Evolutionary conservation across 2,329 filamentous ascomycete genomes (phyloP).

Genomic region (Aspergillaceae sp.): DNA sequence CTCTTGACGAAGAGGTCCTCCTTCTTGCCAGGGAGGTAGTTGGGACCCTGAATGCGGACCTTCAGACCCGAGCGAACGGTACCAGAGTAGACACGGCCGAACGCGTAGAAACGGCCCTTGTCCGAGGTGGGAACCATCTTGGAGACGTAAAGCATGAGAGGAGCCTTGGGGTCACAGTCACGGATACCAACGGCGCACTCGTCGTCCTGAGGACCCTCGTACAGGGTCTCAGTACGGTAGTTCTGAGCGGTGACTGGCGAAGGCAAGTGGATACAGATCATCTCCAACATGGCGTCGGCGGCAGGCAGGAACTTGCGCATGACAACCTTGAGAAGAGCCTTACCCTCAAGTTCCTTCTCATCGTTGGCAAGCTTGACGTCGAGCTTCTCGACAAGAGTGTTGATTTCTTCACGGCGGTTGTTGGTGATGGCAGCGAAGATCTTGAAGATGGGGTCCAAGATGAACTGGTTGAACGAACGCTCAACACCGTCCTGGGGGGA

Average conservation of each 20-base stretch:
- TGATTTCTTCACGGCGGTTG: conserved; percentile 92
- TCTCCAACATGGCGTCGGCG: conserved; percentile 95
- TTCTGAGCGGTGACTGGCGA: conserved; percentile 91
- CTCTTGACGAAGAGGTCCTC: conserved; percentile 99
- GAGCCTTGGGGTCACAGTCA: conserved; percentile 94
- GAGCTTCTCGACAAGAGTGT: conserved; percentile 80
- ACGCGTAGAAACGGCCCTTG: conserved; percentile 99
- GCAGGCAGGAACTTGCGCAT: conserved; percentile 99
- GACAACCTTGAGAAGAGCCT: conserved; percentile 93
- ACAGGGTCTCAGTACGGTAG: conserved; percentile 97
- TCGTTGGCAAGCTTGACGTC: conserved; percentile 80
- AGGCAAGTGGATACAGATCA: conserved; percentile 99
- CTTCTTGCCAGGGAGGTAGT: conserved; percentile 98
- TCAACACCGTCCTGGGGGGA: conserved; percentile 66
- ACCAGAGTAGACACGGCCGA: conserved; percentile 99
- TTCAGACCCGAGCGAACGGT: conserved; percentile 96
- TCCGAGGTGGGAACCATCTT: conserved; percentile 99
- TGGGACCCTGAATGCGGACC: conserved; percentile 99
- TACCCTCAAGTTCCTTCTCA: conserved; percentile 91
- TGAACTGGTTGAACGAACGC: conserved; percentile 99
- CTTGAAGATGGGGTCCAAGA: conserved; percentile 99
- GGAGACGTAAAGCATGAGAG: conserved; percentile 99
- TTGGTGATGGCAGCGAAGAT: conserved; percentile 96
- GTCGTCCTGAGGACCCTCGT: conserved; percentile 94
- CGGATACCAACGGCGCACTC: conserved; percentile 92